Conservation (phyloP, 257 asterid species). For the Schizonepeta tenuifolia region DNA sequence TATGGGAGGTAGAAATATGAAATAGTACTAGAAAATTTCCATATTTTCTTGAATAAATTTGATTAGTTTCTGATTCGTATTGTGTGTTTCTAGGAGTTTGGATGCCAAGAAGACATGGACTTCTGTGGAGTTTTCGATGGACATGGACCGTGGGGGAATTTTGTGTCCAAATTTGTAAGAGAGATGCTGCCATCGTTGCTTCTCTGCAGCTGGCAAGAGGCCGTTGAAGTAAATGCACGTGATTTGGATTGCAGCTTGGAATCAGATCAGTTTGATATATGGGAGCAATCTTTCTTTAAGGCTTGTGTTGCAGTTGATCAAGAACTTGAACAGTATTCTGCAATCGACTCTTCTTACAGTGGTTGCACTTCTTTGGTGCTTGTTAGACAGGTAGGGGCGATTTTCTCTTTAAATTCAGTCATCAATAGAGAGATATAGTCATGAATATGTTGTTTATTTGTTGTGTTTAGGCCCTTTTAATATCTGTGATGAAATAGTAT, state of each 20-base stretch:
- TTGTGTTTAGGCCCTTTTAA: background rate
- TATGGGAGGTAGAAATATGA: constrained; percentile 61
- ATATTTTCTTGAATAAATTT: background rate
- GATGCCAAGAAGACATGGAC: constrained; percentile 69
- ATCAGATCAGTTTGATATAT: constrained; percentile 48
- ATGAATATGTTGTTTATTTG: background rate
- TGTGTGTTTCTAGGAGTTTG: constrained; percentile 60
- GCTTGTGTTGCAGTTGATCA: constrained; percentile 73
- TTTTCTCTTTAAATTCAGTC: background rate
- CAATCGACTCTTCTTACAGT: constrained; percentile 67
- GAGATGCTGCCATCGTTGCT: constrained; percentile 60
- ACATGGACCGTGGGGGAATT: constrained; percentile 90
- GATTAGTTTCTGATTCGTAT: background rate
- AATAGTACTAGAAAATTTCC: background rate
- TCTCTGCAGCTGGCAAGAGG: constrained; percentile 70
- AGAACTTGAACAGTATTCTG: constrained; percentile 51
- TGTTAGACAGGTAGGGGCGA: constrained; percentile 63
- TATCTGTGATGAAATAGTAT: background rate
- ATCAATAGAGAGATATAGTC: background rate
- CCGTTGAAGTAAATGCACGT: constrained; percentile 42
- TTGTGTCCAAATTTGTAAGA: constrained; percentile 60
- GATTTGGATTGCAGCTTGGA: constrained; percentile 35
- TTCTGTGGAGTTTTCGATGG: constrained; percentile 87
- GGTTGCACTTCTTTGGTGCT: constrained; percentile 71
- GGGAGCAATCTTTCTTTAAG: constrained; percentile 64